These are phyloP conservation scores for Geum urbanum DNA, from an alignment of 306 rosid species.

Conservation along the genomic window DNA sequence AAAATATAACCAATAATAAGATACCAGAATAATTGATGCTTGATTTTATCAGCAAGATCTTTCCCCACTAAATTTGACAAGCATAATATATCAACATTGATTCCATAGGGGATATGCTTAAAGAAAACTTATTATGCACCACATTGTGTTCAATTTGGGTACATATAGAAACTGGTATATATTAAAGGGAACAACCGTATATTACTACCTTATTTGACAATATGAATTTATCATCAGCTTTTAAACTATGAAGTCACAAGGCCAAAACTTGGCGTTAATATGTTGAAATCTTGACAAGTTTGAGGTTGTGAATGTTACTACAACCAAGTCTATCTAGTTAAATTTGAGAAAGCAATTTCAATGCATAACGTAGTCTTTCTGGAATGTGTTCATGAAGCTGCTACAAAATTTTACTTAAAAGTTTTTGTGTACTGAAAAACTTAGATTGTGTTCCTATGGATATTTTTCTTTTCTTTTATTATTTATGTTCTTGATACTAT, in stretches of 20 bases:
- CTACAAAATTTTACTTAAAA: neutral
- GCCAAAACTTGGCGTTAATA: neutral
- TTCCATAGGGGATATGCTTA: neutral
- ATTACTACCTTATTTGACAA: neutral
- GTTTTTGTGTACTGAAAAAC: neutral
- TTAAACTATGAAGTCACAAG: neutral
- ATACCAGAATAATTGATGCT: neutral
- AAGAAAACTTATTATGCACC: neutral
- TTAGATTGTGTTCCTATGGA: neutral
- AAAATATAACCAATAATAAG: neutral
- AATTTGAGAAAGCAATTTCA: neutral
- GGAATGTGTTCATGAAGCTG: slow-evolving; percentile 1
- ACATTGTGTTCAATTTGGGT: neutral
- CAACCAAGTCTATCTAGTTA: neutral
- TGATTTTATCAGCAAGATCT: neutral
- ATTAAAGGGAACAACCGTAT: neutral
- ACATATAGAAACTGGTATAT: neutral
- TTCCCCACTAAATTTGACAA: neutral
- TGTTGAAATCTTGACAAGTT: neutral
- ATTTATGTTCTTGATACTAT: neutral
- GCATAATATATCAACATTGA: neutral
- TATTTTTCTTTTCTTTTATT: neutral
- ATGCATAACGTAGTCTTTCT: neutral
- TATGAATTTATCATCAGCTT: neutral
- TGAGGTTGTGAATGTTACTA: neutral